Evolutionary conservation across 1,284 basidiomycete genomes (phyloP).

Genomic region (Papiliotrema terrestris): DNA sequence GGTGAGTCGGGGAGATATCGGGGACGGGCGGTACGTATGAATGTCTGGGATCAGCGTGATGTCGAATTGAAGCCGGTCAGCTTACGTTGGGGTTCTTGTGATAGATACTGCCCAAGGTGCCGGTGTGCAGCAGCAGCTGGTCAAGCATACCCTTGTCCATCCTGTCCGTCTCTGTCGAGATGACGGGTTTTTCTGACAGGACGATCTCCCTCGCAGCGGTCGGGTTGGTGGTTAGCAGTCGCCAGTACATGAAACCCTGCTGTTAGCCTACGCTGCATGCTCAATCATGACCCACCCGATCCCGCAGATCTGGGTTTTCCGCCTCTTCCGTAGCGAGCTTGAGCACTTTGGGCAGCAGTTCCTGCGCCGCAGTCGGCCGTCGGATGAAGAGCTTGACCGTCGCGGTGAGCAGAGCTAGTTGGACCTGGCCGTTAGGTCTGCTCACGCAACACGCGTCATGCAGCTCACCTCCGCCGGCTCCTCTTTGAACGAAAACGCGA

Average conservation of each 20-base stretch:
- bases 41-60: conserved; percentile 31
- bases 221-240: conserved; percentile 90
- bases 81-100: conserved; percentile 47
- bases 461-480: conserved; percentile 80
- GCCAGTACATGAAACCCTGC: conserved; percentile 94
- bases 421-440: conserved; percentile 58
- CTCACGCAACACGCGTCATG: neutral
- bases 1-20: conserved; percentile 40
- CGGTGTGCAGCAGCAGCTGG: conserved; percentile 56
- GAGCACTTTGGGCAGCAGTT: conserved; percentile 81
- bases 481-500: conserved; percentile 88
- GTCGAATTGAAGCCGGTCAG: neutral
- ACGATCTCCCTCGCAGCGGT: conserved; percentile 85
- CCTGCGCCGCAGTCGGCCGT: conserved; percentile 88
- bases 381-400: conserved; percentile 95
- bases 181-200: conserved; percentile 89
- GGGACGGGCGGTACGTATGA: conserved; percentile 49
- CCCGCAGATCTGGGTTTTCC: conserved; percentile 94
- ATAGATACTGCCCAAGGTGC: conserved; percentile 49
- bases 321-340: conserved; percentile 95
- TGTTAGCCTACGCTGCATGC: conserved; percentile 3
- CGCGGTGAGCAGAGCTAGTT: conserved; percentile 91
- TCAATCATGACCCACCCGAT: conserved; percentile 49
- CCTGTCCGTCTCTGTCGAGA: conserved; percentile 95
- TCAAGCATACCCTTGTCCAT: conserved; percentile 95